Evolutionary conservation across 2,329 filamentous ascomycete species (phyloP), one percentile per base, ranked within the genome.

Genomic region (Dactylellina cionopaga): DNA sequence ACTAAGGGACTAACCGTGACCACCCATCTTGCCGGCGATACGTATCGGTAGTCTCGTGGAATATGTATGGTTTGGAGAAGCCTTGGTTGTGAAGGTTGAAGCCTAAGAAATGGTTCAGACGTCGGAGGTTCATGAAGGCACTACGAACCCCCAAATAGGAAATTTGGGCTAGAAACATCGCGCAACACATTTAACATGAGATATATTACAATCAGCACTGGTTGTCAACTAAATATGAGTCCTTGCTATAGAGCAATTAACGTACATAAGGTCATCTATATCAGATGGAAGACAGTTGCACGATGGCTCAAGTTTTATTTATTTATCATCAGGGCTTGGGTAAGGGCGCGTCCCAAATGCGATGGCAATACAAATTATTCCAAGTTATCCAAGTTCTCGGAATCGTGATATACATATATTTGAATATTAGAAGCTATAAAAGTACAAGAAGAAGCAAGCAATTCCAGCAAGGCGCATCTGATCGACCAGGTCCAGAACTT

Each of bases 21-120:
- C 58, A 44, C 31, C 66, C 66, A 71, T 71, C 9, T 71, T 71
- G 49, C 46, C 51, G 58, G 55, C 49, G 19, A 11, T 60, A 5
- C 54, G 25, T 59, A 27, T 37, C n/a, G 39, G 22, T 46, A 17
- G 46, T 46, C 44, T 60, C 19, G 46, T 51, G 41, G 37, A 17
- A 55, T 29, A 47, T n/a, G 17, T 56, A 46, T 37, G 3, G 7
- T 47, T 13, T 15, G 11, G 47, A 19, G 10, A n/a, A n/a, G n/a
- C n/a, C n/a, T n/a, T n/a, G n/a, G n/a, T n/a, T n/a, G n/a, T n/a
- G n/a, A n/a, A n/a, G n/a, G n/a, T n/a, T n/a, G n/a, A n/a, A n/a
- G n/a, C n/a, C n/a, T n/a, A n/a, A n/a, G n/a, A n/a, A n/a, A n/a
- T 46, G 55, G 13, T 49, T 35, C 17, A 11, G 39, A 64, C 24